A percentile compares a stretch with the other conserved stretches of the same genome.
Conservation (phyloP, 1,139 yeast genomes). For the Candida dubliniensis region DNA sequence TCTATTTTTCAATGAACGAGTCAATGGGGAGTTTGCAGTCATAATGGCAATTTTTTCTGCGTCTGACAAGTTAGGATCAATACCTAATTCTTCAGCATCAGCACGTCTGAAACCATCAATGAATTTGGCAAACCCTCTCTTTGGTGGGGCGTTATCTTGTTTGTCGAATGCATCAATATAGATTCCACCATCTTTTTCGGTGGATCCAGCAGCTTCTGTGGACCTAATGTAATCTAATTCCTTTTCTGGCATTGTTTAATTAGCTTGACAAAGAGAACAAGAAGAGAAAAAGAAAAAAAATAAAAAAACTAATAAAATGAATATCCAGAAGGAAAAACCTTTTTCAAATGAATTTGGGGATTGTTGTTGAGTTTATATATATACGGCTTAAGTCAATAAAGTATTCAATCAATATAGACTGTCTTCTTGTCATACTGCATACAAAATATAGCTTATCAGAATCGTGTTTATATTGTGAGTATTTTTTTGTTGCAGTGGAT, state of each 20-base stretch:
- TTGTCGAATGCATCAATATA: constrained; percentile 44
- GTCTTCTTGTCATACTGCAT: too few relatives aligned
- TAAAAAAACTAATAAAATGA: too few relatives aligned
- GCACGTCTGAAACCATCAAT: constrained; percentile 59
- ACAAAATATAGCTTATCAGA: too few relatives aligned
- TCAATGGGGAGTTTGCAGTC: constrained; percentile 70
- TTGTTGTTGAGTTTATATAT: too few relatives aligned
- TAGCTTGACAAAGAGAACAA: not conserved
- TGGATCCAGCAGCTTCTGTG: constrained; percentile 35
- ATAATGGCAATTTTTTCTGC: constrained; percentile 66
- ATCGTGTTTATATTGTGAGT: too few relatives aligned
- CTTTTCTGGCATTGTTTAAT: constrained; percentile 37
- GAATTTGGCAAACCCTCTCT: constrained; percentile 43
- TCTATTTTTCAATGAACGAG: constrained; percentile 60
- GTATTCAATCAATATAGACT: too few relatives aligned
- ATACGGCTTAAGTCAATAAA: too few relatives aligned
- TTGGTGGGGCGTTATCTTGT: constrained; percentile 23
- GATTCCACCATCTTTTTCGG: constrained; percentile 44
- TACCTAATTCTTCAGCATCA: constrained; percentile 48
- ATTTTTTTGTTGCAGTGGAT: too few relatives aligned
- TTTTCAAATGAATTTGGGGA: too few relatives aligned
- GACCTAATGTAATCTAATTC: constrained; percentile 46
- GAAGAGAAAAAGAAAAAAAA: not conserved
- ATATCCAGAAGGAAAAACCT: too few relatives aligned
- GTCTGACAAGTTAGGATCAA: constrained; percentile 66